A percentile compares a stretch with the other conserved stretches of the same genome.
These are phyloP conservation scores for Avicennia marina DNA, from an alignment of 257 asterid genomes.

Conservation along the genomic window DNA sequence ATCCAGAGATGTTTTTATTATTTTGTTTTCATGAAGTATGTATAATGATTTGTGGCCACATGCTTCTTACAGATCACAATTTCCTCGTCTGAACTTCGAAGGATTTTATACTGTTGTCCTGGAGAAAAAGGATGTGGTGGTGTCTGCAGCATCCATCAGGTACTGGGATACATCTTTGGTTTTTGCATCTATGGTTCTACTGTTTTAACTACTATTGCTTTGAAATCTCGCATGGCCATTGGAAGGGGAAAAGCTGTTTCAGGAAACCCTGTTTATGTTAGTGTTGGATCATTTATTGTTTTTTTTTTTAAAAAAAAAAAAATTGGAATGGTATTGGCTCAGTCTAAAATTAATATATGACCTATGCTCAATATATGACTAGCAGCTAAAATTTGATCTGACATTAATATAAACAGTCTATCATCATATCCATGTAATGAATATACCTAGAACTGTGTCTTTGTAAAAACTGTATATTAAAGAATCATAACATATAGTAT, in stretches of 20 bases:
- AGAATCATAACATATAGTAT: background rate
- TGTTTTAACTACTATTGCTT: too few relatives aligned
- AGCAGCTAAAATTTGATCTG: background rate
- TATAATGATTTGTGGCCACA: background rate
- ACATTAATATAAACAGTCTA: background rate
- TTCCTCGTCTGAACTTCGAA: conserved; percentile 45
- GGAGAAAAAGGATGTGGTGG: conserved; percentile 48
- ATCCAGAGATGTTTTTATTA: background rate
- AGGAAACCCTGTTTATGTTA: too few relatives aligned
- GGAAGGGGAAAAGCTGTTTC: too few relatives aligned
- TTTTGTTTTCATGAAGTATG: too few relatives aligned
- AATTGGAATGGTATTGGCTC: too few relatives aligned
- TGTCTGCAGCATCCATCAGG: conserved; percentile 62
- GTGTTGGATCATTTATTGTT: too few relatives aligned
- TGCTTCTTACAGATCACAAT: conserved; percentile 38
- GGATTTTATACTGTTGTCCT: conserved; percentile 54
- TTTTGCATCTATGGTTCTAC: background rate
- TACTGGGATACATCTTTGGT: background rate
- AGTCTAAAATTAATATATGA: too few relatives aligned
- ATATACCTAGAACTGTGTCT: background rate
- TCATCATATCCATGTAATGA: background rate
- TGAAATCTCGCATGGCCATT: too few relatives aligned
- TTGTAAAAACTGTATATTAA: background rate
- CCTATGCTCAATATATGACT: background rate
- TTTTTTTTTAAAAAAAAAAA: too few relatives aligned